Base-by-base conservation (phyloP, 108 stramenopile species). In the Phaeodactylum tricornutum region DNA sequence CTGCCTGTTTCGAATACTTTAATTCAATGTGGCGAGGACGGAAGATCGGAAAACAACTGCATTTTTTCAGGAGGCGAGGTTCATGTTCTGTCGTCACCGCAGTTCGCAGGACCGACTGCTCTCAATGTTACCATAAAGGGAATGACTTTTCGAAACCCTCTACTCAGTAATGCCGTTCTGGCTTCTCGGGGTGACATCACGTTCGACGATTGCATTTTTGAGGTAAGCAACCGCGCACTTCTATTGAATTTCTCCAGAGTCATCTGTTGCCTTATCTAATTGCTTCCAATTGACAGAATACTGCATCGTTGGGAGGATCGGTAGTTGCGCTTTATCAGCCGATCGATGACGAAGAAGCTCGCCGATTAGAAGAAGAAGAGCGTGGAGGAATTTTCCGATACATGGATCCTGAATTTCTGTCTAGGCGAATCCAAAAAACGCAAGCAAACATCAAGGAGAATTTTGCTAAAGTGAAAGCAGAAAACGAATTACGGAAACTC, bases 11-110 rank as follows among this genome's bases (percentile, higher is more conserved):
- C 61, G 4, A 69, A 69, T 33, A 53, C 61, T 28, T 48, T 43
- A 8, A 53, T 55, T 46, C 67, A 62, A 26, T 69, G 67, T 44
- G 67, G 67, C n/a, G 19, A 42, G 11, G 61, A 69, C 40, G 67
- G 67, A 24, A 62, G 38, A 15, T 51, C 53, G 2, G 15, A 14
- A 17, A 69, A 69, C 30, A 53, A 57, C 29, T 69, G 67, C 26
- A 43, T 56, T 2, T 21, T 69, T 8, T 35, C 47, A 17, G 67
- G 67, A 36, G 67, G 67, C 14, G 59, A 57, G 28, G 57, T 69
- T 27, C 59, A 42, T 26, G 8, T 69, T 27, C 12, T 69, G 45
- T 17, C 55, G 43, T 35, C 39, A 53, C 36, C 53, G 50, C 12
- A 26, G 49, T 27, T 59, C 22, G 15, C 37, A 19, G 39, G 55